These are phyloP conservation scores for Lotus japonicus DNA, from an alignment of 306 rosid species.

Conservation along the genomic window DNA sequence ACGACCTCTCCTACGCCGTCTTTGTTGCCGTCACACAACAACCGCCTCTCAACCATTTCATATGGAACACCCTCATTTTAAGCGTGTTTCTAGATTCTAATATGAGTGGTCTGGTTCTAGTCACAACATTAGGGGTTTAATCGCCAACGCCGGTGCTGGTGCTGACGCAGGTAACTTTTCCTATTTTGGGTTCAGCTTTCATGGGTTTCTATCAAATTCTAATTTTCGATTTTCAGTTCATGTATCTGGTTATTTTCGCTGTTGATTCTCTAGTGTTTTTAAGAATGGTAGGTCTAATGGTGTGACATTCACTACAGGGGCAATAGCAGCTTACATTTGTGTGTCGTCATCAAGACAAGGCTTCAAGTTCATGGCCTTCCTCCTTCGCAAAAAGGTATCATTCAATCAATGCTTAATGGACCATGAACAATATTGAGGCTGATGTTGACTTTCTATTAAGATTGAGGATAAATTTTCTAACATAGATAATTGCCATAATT, in stretches of 20 bases:
- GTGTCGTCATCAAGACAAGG: conserved; percentile 97
- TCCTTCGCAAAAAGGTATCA: conserved; percentile 60
- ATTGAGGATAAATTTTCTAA: neutral
- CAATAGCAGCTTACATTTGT: conserved; percentile 92
- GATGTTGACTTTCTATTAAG: conserved; percentile 3
- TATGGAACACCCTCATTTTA: conserved; percentile 64
- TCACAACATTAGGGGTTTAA: conserved; percentile 31
- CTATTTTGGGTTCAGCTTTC: neutral
- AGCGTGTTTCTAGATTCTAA: conserved; percentile 19
- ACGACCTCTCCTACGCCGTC: conserved; percentile 60
- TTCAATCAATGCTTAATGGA: neutral
- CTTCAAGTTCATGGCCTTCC: conserved; percentile 94
- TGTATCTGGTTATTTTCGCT: neutral
- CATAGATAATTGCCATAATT: neutral
- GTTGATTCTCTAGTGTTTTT: neutral
- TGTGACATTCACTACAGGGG: conserved; percentile 42
- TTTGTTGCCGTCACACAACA: conserved; percentile 27
- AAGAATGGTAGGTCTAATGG: neutral
- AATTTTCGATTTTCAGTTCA: neutral
- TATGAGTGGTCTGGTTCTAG: conserved; percentile 46
- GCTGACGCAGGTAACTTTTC: conserved; percentile 70
- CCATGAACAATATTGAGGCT: neutral
- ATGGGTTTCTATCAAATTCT: conserved; percentile 26
- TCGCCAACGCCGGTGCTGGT: conserved; percentile 78
- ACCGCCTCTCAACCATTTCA: conserved; percentile 32